These are phyloP conservation scores for Histomonas meleagridis DNA, from an alignment of 208 protist species.

Conservation along the genomic window DNA sequence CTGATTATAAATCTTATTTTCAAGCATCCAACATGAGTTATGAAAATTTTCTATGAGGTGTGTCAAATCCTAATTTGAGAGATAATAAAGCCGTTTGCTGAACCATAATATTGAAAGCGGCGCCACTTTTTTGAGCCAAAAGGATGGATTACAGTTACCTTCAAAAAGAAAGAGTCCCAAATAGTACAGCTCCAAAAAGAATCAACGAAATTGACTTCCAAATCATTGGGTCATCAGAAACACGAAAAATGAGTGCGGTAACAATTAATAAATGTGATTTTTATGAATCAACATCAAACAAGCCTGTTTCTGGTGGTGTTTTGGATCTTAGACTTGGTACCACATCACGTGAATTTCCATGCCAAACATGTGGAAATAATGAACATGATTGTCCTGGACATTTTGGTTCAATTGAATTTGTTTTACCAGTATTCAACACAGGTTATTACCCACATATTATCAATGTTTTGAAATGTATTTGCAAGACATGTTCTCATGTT, in stretches of 20 bases:
- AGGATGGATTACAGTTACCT: too few species aligned
- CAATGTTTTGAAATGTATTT: slow-evolving; percentile 82
- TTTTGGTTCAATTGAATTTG: slow-evolving; percentile 87
- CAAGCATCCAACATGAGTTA: too few species aligned
- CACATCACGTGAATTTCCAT: slow-evolving; percentile 45
- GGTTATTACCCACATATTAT: slow-evolving; percentile 76
- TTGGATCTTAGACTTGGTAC: neutral
- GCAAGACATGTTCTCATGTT: slow-evolving; percentile 67
- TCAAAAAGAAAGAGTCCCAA: too few species aligned
- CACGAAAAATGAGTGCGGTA: neutral
- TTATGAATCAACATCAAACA: neutral
- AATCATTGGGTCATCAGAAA: neutral
- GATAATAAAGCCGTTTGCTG: too few species aligned
- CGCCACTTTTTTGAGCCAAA: too few species aligned
- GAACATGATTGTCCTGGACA: slow-evolving; percentile 84
- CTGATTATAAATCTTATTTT: too few species aligned
- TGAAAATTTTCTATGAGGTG: too few species aligned
- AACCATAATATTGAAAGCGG: too few species aligned
- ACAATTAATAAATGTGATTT: neutral
- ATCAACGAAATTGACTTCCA: neutral
- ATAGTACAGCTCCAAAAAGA: neutral
- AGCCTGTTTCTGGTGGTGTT: neutral
- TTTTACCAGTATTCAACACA: slow-evolving; percentile 88
- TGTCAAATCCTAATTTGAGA: too few species aligned
- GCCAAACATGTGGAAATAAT: slow-evolving; percentile 72